Conservation (phyloP, 768 basidiomycete species). For the Kwoniella dejecticola region DNA sequence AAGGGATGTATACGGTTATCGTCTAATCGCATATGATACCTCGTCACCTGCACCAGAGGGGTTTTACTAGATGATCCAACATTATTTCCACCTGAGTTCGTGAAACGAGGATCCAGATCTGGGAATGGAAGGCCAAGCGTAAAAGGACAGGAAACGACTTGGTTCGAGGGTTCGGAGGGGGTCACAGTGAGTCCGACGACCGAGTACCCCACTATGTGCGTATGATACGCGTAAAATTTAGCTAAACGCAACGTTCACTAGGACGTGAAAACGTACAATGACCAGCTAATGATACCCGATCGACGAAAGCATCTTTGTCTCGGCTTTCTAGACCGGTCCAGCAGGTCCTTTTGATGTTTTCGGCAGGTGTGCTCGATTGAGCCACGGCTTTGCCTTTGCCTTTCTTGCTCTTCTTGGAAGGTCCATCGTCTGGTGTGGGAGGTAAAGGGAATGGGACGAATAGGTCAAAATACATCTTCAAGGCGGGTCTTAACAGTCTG, state of each 20-base stretch:
- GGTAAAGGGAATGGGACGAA: constrained; percentile 45
- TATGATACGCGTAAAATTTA: not conserved
- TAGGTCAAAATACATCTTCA: constrained; percentile 46
- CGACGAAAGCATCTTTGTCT: constrained; percentile 37
- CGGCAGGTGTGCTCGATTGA: not conserved
- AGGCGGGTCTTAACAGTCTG: too few species aligned
- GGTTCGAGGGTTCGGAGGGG: constrained; percentile 28
- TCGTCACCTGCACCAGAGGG: constrained; percentile 45
- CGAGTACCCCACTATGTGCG: constrained; percentile 40
- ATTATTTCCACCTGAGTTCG: too few species aligned
- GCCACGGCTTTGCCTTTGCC: constrained; percentile 34
- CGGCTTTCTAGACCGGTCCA: constrained; percentile 36
- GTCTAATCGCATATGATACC: constrained; percentile 51
- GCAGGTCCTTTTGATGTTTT: constrained; percentile 21
- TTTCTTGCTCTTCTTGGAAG: constrained; percentile 33
- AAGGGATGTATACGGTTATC: constrained; percentile 46
- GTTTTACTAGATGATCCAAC: constrained; percentile 17
- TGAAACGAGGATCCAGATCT: constrained; percentile 39
- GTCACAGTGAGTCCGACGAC: constrained; percentile 45
- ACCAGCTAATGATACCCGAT: constrained; percentile 34
- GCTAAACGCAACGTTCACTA: not conserved
- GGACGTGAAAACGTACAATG: constrained; percentile 35
- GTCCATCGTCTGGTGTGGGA: not conserved
- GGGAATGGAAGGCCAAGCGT: constrained; percentile 38
- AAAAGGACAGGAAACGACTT: constrained; percentile 44